These are phyloP conservation scores for Xylariales sp. DNA, from an alignment of 2,329 filamentous ascomycete genomes.

Conservation along the genomic window DNA sequence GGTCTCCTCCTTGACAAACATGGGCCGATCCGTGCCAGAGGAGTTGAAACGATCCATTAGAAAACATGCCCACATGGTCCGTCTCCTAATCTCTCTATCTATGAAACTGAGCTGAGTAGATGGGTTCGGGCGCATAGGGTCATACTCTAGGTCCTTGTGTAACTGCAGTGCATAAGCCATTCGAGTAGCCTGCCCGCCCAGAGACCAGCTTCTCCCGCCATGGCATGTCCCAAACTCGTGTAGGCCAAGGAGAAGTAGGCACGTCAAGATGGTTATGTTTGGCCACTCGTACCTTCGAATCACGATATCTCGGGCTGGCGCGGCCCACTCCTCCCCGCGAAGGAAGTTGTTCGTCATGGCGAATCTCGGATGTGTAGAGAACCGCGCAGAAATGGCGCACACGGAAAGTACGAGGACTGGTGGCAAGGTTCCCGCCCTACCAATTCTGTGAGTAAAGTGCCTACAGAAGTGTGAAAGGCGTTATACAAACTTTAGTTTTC, in stretches of 20 bases:
- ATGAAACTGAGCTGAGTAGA: conserved; percentile 82
- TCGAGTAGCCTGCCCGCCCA: conserved; percentile 92
- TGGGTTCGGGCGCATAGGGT: conserved; percentile 74
- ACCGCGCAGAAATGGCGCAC: conserved; percentile 93
- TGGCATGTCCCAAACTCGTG: conserved; percentile 98
- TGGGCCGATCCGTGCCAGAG: conserved; percentile 90
- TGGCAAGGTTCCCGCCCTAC: conserved; percentile 79
- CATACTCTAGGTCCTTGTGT: conserved; percentile 89
- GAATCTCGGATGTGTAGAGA: conserved; percentile 87
- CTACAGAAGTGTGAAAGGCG: conserved; percentile 16
- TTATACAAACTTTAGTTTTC: conserved; percentile 74
- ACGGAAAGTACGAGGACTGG: conserved; percentile 94
- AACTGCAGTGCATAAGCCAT: conserved; percentile 97
- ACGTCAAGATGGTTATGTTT: conserved; percentile 94
- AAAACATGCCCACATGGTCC: conserved; percentile 99
- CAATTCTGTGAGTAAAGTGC: conserved; percentile 44
- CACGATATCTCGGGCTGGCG: conserved; percentile 86
- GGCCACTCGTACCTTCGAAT: conserved; percentile 91
- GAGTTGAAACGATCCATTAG: conserved; percentile 98
- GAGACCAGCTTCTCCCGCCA: conserved; percentile 93
- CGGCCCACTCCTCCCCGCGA: conserved; percentile 91
- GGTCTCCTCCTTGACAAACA: conserved; percentile 89
- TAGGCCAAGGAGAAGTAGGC: conserved; percentile 85
- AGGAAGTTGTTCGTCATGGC: conserved; percentile 82
- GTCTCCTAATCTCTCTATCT: conserved; percentile 89